Base-by-base conservation (phyloP, 2,329 filamentous ascomycete species). In the Ophiostoma sp. region DNA sequence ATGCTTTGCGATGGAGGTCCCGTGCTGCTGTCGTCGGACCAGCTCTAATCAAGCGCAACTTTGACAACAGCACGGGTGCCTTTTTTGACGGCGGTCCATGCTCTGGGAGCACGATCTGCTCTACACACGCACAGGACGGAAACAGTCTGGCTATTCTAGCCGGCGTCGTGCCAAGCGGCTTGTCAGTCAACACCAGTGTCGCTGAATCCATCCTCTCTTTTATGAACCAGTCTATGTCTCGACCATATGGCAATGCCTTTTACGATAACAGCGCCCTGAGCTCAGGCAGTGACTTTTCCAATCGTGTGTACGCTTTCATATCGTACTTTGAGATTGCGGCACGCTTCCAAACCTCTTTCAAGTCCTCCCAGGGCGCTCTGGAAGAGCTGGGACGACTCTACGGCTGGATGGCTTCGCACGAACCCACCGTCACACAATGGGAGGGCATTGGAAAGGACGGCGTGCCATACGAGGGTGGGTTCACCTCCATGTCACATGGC, bases 261-360 rank as follows among this genome's bases (percentile, higher is more conserved):
- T 84, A 82, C 72, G 82, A 84, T 72, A 81, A 78, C 49, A 79
- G 77, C 60, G 72, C 76, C 3, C 73, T 83, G 5, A 72, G 69
- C 5, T 71, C 75, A 0, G 73, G 72, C 0, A 70, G 70, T 0
- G 78, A 76, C 0, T 83, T 79, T 72, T 77, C 77, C 2, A 73
- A 80, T 65, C 77, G 81, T 12, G 82, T 84, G 3, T 84, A 84
- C 67, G 77, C 83, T 2, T 84, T 84, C 70, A 79, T 81, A 18
- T 84, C 82, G 1, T 84, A 82, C 73, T 84, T 84, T 71, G 83
- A 84, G 74, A 76, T 82, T 18, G 77, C 79, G n/a, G 82, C 82
- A 12, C 79, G 82, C 9, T 83, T 84, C 71, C 49, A 47, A 14
- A 67, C 71, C 3, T 69, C 73, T 2, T 45, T 66, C 14, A 16